phyloP scores from a whole-genome alignment of 495 filamentous ascomycete species.

The Schizothecium vesticola region DNA sequence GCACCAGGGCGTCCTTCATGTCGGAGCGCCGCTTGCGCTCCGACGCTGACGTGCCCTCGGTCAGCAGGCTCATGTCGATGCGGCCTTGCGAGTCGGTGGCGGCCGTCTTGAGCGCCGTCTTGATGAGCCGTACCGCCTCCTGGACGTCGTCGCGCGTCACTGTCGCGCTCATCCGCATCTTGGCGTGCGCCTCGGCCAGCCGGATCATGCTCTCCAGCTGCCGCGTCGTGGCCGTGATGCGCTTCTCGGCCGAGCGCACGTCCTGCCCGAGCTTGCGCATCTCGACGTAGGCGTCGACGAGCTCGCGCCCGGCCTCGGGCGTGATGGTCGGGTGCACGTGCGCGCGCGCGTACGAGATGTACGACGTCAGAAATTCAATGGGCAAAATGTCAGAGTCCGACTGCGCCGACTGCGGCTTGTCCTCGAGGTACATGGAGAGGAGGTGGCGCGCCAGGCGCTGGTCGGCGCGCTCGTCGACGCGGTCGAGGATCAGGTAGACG shows the following conservation, averaged over 20 bases:
- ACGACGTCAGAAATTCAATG: slow-evolving; percentile 90
- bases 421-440: slow-evolving; percentile 95
- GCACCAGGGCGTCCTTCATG: slow-evolving; percentile 72
- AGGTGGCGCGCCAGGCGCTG: slow-evolving; percentile 86
- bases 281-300: slow-evolving; percentile 83
- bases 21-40: slow-evolving; percentile 78
- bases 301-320: slow-evolving; percentile 67
- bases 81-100: slow-evolving; percentile 91
- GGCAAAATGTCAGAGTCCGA: slow-evolving; percentile 68
- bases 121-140: slow-evolving; percentile 89
- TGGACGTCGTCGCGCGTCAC: slow-evolving; percentile 81
- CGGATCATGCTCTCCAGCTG: slow-evolving; percentile 98
- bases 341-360: slow-evolving; percentile 94
- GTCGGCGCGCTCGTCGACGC: slow-evolving; percentile 82
- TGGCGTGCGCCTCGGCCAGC: slow-evolving; percentile 90
- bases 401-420: slow-evolving; percentile 81
- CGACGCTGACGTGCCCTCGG: slow-evolving; percentile 79
- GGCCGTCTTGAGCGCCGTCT: slow-evolving; percentile 90
- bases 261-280: slow-evolving; percentile 96
- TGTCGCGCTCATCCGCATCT: slow-evolving; percentile 76
- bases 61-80: slow-evolving; percentile 94
- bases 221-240: slow-evolving; percentile 94
- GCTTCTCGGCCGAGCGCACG: slow-evolving; percentile 85
- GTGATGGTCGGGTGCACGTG: slow-evolving; percentile 78
- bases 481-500: slow-evolving; percentile 93